Conservation (phyloP, 2,329 filamentous ascomycete genomes). For the Ceratocystis ficicola region DNA sequence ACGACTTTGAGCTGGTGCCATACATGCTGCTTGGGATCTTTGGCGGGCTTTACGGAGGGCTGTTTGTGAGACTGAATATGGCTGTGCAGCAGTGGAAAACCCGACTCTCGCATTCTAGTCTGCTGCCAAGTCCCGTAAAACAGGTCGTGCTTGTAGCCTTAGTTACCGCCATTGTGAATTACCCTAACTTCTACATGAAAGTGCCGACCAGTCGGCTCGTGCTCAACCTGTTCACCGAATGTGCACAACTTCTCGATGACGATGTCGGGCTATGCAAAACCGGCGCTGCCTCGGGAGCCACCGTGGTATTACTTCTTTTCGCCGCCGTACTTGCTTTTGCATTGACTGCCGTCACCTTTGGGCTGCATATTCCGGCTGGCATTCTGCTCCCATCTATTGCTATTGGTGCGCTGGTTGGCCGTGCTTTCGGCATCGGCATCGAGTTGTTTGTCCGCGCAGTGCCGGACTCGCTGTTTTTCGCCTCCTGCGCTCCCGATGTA, state of each 20-base stretch:
- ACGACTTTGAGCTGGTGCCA: slow-evolving; percentile 83
- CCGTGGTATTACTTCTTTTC: slow-evolving; percentile 68
- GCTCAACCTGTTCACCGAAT: slow-evolving; percentile 84
- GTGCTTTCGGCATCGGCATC: slow-evolving; percentile 78
- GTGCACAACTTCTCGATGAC: slow-evolving; percentile 68
- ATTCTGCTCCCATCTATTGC: slow-evolving; percentile 95
- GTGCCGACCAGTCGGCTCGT: slow-evolving; percentile 85
- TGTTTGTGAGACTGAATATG: slow-evolving; percentile 95
- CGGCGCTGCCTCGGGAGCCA: slow-evolving; percentile 48
- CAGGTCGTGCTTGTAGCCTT: slow-evolving; percentile 73
- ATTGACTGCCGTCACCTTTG: slow-evolving; percentile 79
- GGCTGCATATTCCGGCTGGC: slow-evolving; percentile 84
- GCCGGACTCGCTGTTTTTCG: slow-evolving; percentile 57
- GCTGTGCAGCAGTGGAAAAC: slow-evolving; percentile 56
- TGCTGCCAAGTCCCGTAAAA: slow-evolving; percentile 58
- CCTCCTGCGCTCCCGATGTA: slow-evolving; percentile 69
- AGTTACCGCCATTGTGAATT: slow-evolving; percentile 80
- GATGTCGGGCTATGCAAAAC: slow-evolving; percentile 75
- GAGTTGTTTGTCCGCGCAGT: slow-evolving; percentile 75
- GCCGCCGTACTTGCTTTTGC: slow-evolving; percentile 76
- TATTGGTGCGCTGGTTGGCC: slow-evolving; percentile 80
- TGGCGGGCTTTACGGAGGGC: slow-evolving; percentile 84
- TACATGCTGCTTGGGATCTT: slow-evolving; percentile 77
- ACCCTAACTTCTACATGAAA: slow-evolving; percentile 92
- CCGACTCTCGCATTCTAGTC: slow-evolving; percentile 48